These are phyloP conservation scores for Buxus sempervirens DNA, from an alignment of 164 flowering plant species.

Conservation along the genomic window DNA sequence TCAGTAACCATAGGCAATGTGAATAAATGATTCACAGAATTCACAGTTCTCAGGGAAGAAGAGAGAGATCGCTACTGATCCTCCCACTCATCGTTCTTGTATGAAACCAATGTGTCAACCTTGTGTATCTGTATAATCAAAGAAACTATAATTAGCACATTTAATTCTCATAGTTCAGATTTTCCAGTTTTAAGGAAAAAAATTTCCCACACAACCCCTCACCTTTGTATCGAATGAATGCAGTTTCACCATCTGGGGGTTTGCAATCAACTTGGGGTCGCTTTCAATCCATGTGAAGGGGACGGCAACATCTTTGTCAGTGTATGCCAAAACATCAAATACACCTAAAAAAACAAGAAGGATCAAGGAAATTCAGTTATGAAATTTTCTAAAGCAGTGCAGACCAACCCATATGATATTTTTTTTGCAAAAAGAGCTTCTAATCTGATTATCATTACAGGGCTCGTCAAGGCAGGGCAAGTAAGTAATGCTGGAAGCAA, in stretches of 20 bases:
- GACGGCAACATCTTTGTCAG: conserved; percentile 79
- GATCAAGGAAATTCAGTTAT: no score
- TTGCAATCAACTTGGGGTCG: conserved; percentile 80
- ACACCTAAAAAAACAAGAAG: conserved; percentile 49
- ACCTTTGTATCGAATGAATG: conserved; percentile 98
- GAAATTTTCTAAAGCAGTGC: background rate
- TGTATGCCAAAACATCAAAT: conserved; percentile 93
- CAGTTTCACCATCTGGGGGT: conserved; percentile 97
- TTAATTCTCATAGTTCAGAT: no score
- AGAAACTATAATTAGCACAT: background rate
- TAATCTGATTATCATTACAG: conserved; percentile 37
- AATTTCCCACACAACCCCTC: background rate
- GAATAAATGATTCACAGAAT: conserved; percentile 53
- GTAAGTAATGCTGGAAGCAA: conserved; percentile 75
- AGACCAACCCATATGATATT: background rate
- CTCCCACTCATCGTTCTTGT: conserved; percentile 92
- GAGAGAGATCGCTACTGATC: conserved; percentile 28
- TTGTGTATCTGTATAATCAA: conserved; percentile 83
- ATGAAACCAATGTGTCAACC: conserved; percentile 91
- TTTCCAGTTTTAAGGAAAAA: no score
- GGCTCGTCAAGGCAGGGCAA: conserved; percentile 96
- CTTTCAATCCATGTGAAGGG: conserved; percentile 35
- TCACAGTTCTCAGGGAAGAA: background rate
- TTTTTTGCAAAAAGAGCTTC: no score
- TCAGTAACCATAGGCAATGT: conserved; percentile 9